Conservation (phyloP, 2,329 filamentous ascomycete species). For the Pseudofabraea citricarpa region DNA sequence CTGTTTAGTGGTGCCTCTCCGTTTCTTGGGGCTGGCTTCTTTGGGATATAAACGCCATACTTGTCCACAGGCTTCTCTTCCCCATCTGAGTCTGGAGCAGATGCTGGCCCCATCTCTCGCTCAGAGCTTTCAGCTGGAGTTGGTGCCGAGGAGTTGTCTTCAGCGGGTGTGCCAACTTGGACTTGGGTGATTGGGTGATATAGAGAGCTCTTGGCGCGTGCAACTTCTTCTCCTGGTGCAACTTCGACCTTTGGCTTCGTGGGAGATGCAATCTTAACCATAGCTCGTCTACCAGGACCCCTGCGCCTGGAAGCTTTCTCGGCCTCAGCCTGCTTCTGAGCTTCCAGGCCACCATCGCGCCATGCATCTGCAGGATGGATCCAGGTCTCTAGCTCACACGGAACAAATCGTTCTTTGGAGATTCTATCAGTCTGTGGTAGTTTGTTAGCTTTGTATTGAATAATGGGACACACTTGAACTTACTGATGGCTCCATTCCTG, state of each 20-base stretch:
- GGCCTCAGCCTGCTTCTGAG: constrained; percentile 3
- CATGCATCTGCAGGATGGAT: constrained; percentile 4
- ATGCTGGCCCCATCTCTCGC: constrained; percentile 15
- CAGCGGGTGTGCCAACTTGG: constrained; percentile 4
- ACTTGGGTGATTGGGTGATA: constrained; percentile 10
- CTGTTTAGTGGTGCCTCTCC: constrained; percentile 20
- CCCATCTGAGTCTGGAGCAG: constrained; percentile 10
- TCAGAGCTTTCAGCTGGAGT: constrained; percentile 15
- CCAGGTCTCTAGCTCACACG: too few relatives aligned
- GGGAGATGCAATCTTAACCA: constrained; percentile 5
- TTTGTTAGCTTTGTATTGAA: too few relatives aligned
- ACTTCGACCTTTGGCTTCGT: constrained; percentile 1
- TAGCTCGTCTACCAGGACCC: constrained; percentile 4
- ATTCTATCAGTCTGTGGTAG: too few relatives aligned
- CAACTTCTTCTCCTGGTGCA: constrained; percentile 7
- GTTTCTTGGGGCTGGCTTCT: constrained; percentile 18
- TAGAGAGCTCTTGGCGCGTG: constrained; percentile 9
- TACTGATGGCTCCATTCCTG: too few relatives aligned
- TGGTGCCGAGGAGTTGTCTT: constrained; percentile 13
- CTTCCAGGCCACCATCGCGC: constrained; percentile 2
- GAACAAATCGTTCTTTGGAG: too few relatives aligned
- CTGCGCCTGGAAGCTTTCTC: constrained; percentile 6
- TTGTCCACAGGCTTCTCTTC: constrained; percentile 21
- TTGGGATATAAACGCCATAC: constrained; percentile 23
- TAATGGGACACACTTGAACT: too few relatives aligned